Evolutionary conservation across 1,139 yeast genomes (phyloP).

Genomic region (Hyphopichia khmerensis): DNA sequence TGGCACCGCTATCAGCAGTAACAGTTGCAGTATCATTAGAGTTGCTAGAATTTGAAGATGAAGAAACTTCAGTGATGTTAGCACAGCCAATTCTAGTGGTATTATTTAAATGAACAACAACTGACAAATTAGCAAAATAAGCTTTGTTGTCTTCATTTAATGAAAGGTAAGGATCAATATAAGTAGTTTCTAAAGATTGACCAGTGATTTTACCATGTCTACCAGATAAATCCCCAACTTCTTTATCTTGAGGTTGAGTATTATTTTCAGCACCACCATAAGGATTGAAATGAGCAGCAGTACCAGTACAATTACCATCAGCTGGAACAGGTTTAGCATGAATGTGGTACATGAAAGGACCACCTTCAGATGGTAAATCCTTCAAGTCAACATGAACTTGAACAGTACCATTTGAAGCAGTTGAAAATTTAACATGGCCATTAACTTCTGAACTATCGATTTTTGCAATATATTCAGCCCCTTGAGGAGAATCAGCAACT

Average conservation of each 20-base stretch:
- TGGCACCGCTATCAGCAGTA: constrained; percentile 9
- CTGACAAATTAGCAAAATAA: constrained; percentile 36
- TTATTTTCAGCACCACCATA: constrained; percentile 32
- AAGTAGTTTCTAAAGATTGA: constrained; percentile 20
- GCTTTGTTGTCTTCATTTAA: constrained; percentile 35
- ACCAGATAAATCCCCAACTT: constrained; percentile 45
- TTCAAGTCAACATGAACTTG: constrained; percentile 28
- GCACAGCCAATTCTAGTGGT: constrained; percentile 41
- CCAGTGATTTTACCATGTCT: constrained; percentile 37
- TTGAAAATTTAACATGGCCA: constrained; percentile 31
- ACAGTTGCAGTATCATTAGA: constrained; percentile 3
- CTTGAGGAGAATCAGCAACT: constrained; percentile 24
- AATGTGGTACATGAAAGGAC: constrained; percentile 45
- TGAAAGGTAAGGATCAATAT: constrained; percentile 38
- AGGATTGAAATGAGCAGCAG: constrained; percentile 40
- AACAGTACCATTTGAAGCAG: constrained; percentile 33
- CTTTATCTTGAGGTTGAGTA: constrained; percentile 23
- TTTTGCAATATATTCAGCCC: constrained; percentile 20
- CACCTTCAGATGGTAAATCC: constrained; percentile 36
- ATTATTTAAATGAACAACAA: constrained; percentile 36
- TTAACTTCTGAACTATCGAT: constrained; percentile 18
- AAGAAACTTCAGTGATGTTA: constrained; percentile 26
- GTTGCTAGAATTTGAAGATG: constrained; percentile 7
- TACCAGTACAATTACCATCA: constrained; percentile 41
- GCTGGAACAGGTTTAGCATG: constrained; percentile 39